Base-by-base conservation (phyloP, 768 basidiomycete genomes). In the Rhodocollybia butyracea region DNA sequence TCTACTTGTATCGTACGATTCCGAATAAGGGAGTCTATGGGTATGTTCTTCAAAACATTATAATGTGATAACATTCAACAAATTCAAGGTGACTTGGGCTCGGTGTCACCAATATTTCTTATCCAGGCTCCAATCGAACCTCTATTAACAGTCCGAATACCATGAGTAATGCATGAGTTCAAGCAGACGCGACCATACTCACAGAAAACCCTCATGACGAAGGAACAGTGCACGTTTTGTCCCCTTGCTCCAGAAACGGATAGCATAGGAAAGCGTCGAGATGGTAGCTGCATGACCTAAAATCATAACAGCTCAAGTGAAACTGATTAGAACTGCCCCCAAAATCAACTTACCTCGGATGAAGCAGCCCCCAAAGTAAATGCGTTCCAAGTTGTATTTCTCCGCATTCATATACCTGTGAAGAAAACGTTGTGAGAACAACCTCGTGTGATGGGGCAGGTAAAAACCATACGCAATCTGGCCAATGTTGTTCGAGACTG, bases 331-430 rank as follows among this genome's bases (percentile, higher is more conserved):
- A 42, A 29, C 22, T 13, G 27, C 30, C 19, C 45, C 22, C 34
- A 54, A 22, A 7, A 26, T 26, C 24, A 69, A 29, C 26, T 38
- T 62, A 93, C 92, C 96, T 78, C 97, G 82, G 70, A 99, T 99
- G 74, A 98, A 99, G 72, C 92, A 98, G 2, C 97, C 97, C 24
- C 97, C 95, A 78, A 98, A 99, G 76, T 98, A 99, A 61, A 99
- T 98, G 67, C 92, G 84, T 64, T 97, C 92, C 57, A 99, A 70
- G 62, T 91, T 87, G 70, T 98, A 97, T 76, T 98, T 98, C 69
- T 98, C 97, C 54, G 97, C 97, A 68, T 99, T 98, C 97, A 99
- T 98, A 71, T 94, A 98, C 45, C 93, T 96, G 67, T 30, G 12
- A 56, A 56, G 30, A 48, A 52, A 53, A 51, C 39, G 31, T 60